Evolutionary conservation across 1,284 basidiomycete species (phyloP).

Genomic region (Naganishia sp.): DNA sequence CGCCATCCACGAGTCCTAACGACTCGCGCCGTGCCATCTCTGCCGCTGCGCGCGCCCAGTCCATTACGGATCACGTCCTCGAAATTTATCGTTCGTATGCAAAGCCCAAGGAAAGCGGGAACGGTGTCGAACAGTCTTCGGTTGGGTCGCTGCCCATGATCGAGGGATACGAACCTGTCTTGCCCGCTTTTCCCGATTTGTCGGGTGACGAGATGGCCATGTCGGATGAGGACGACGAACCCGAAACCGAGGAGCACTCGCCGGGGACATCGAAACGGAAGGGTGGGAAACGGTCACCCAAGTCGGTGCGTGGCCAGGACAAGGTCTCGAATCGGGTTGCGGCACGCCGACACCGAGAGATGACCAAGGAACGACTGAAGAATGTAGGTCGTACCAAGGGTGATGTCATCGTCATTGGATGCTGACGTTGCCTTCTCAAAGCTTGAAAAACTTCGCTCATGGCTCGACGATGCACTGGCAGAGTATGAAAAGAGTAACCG

Average conservation of each 20-base stretch:
- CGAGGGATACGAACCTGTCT: conserved; percentile 12
- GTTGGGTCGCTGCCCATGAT: neutral
- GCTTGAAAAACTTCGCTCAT: conserved; percentile 26
- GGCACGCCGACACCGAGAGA: conserved; percentile 30
- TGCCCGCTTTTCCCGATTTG: conserved; percentile 19
- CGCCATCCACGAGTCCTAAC: neutral
- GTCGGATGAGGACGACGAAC: conserved; percentile 11
- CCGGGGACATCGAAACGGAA: neutral
- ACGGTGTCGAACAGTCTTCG: neutral
- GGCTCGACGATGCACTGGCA: conserved; percentile 24
- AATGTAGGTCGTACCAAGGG: conserved; percentile 5
- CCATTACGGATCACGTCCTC: conserved; percentile 19
- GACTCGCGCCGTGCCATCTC: conserved; percentile 17
- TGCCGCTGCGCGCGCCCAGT: conserved; percentile 21
- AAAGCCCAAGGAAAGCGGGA: conserved; percentile 1
- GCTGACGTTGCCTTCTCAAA: neutral
- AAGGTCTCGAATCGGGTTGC: conserved; percentile 29
- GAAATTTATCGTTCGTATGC: conserved; percentile 21
- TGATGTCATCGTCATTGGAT: neutral
- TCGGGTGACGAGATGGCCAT: conserved; percentile 19
- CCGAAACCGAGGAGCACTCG: neutral
- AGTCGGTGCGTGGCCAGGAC: conserved; percentile 5
- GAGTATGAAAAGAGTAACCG: conserved; percentile 29
- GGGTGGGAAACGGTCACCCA: conserved; percentile 5
- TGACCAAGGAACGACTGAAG: conserved; percentile 30